phyloP scores from a whole-genome alignment of 2,329 filamentous ascomycete species.

The Eutypella sp. region DNA sequence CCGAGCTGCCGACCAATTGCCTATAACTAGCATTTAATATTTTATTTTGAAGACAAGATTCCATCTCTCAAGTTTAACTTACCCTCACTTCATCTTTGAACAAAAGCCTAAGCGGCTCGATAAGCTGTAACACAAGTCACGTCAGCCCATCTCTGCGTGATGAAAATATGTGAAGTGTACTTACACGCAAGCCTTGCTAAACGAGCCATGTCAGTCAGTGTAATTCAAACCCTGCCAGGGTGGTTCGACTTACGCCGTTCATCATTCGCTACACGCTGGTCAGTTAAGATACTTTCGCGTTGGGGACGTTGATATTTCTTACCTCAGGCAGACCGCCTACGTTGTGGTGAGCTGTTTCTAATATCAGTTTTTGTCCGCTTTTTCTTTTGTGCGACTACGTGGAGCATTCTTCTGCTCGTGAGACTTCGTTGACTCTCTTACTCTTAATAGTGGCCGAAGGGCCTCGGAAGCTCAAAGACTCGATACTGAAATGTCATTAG shows the following conservation, averaged over 20 bases:
- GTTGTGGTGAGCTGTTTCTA: slow-evolving; percentile 36
- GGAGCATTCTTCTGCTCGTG: background rate
- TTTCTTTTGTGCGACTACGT: background rate
- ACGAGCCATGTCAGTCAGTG: background rate
- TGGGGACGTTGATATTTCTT: background rate
- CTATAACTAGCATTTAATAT: background rate
- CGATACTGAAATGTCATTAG: slow-evolving; percentile 34
- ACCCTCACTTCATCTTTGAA: slow-evolving; percentile 77
- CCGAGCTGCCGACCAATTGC: slow-evolving; percentile 61
- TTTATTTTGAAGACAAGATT: background rate
- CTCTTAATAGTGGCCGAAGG: slow-evolving; percentile 47
- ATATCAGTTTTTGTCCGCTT: slow-evolving; percentile 6
- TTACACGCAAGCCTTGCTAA: slow-evolving; percentile 1
- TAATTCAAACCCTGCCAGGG: slow-evolving; percentile 31
- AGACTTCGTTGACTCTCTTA: slow-evolving; percentile 6
- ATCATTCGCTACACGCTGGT: slow-evolving; percentile 24
- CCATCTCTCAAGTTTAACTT: slow-evolving; percentile 7
- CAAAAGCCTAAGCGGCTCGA: slow-evolving; percentile 1
- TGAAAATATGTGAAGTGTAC: slow-evolving; percentile 2
- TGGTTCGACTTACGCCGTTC: slow-evolving; percentile 27
- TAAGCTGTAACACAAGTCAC: slow-evolving; percentile 4
- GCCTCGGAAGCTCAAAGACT: slow-evolving; percentile 43
- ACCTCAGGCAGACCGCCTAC: slow-evolving; percentile 36
- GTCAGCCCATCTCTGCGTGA: slow-evolving; percentile 1
- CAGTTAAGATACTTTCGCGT: background rate